Evolutionary conservation across 768 basidiomycete genomes (phyloP), one percentile per base, ranked within the genome.

Genomic region (Kwoniella mangroviensis): DNA sequence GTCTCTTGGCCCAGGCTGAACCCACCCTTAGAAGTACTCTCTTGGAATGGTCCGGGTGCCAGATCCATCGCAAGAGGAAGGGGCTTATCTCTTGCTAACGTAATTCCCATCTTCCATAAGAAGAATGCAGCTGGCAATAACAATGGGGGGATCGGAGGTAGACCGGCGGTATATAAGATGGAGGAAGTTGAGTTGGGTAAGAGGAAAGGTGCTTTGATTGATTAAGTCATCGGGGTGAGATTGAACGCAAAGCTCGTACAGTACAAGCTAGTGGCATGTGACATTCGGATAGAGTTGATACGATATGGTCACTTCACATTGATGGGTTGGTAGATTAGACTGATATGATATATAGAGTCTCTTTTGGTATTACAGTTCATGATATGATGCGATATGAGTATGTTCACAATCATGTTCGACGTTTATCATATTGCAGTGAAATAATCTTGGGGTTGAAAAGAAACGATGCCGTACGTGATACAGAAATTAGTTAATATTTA

Each of bases 1-100:
- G 96, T 99, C 65, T 88, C 91, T 17, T 98, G 94, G 92, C 97
- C 97, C 13, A 88, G 90, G 12, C 87, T 99, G 65, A 88, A 91
- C 72, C 91, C 93, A 0, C 89, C 90, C 4, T 85, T 85, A 34
- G 92, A 93, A 67, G 85, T 90, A 62, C 90, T 98, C 66, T 89
- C 91, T 79, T 99, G 98, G 82, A 86, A 87, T 58, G 97, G 97
- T 17, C 91, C 93, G 42, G 95, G 94, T 4, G 93, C 87, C 85
- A 90, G 92, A 43, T 90, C 92, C 4, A 88, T 85, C 4, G 86
- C 88, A 65, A 86, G 91, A 69, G 94, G 94, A 21, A 73, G 89
- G 80, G 94, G 94, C 1, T 79, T 93, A 40, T 76, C 75, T 10
- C 73, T 81, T 41, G 65, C 79, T 22, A 76, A 79, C 41, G 82